These are phyloP conservation scores for Curvularia hawaiiensis DNA, from an alignment of 2,329 filamentous ascomycete genomes.

Conservation along the genomic window DNA sequence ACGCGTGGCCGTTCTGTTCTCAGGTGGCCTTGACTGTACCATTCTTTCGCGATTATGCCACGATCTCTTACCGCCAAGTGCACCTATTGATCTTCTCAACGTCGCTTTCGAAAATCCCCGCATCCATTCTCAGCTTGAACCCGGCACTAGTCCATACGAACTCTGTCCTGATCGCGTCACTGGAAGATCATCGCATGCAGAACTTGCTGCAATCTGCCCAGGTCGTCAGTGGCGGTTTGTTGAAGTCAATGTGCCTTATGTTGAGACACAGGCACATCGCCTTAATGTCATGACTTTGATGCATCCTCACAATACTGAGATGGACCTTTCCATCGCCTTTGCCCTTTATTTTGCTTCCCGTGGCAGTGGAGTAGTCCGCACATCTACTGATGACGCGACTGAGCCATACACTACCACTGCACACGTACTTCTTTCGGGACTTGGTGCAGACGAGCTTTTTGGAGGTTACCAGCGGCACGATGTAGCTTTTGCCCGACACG, in stretches of 20 bases:
- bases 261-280: slow-evolving; percentile 72
- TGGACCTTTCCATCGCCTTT: slow-evolving; percentile 94
- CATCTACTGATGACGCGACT: slow-evolving; percentile 31
- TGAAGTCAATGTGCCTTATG: slow-evolving; percentile 81
- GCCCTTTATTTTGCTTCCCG: slow-evolving; percentile 95
- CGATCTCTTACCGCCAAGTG: slow-evolving; percentile 70
- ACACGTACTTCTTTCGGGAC: slow-evolving; percentile 84
- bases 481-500: slow-evolving; percentile 71
- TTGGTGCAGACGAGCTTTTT: slow-evolving; percentile 96
- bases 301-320: slow-evolving; percentile 93
- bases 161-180: slow-evolving; percentile 89
- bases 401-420: slow-evolving; percentile 69
- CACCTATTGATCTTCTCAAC: slow-evolving; percentile 86
- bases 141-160: slow-evolving; percentile 65
- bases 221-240: slow-evolving; percentile 81
- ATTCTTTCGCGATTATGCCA: slow-evolving; percentile 81
- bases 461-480: slow-evolving; percentile 88
- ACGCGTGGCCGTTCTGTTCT: slow-evolving; percentile 83
- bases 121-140: slow-evolving; percentile 51
- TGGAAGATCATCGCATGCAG: slow-evolving; percentile 77
- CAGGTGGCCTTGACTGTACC: slow-evolving; percentile 91
- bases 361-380: slow-evolving; percentile 61
- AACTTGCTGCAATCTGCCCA: slow-evolving; percentile 73
- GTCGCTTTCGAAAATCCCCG: slow-evolving; percentile 96
- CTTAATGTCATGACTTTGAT: slow-evolving; percentile 76